Evolutionary conservation across 2,329 filamentous ascomycete species (phyloP).

Genomic region (Alternaria alternata): DNA sequence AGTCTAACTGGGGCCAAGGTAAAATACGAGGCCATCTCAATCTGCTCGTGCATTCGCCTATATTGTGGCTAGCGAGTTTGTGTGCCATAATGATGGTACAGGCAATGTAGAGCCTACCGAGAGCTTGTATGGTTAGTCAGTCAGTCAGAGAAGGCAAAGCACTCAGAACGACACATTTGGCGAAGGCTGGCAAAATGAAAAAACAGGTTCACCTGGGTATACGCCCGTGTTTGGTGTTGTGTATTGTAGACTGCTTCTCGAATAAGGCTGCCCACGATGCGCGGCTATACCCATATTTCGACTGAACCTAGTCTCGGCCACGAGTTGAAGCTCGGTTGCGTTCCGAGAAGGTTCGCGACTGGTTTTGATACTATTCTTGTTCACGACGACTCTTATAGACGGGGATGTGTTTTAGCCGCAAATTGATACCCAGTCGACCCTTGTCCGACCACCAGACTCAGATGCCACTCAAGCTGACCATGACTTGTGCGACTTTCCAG

Average conservation of each 20-base stretch:
- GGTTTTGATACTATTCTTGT: slow-evolving; percentile 35
- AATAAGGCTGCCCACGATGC: not conserved
- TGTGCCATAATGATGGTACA: slow-evolving; percentile 6
- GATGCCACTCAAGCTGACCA: not conserved
- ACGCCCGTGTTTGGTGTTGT: not conserved
- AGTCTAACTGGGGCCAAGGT: slow-evolving; percentile 12
- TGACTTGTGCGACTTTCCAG: not conserved
- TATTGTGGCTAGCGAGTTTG: slow-evolving; percentile 16
- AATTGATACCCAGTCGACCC: slow-evolving; percentile 28
- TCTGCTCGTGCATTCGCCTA: slow-evolving; percentile 15
- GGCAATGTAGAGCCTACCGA: not conserved
- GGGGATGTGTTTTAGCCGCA: slow-evolving; percentile 37
- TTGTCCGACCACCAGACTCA: slow-evolving; percentile 13
- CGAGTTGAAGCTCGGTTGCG: slow-evolving; percentile 6
- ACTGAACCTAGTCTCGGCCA: not conserved
- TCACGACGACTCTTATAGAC: slow-evolving; percentile 12
- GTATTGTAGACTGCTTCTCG: not conserved
- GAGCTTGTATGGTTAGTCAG: not conserved
- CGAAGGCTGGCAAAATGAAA: not conserved
- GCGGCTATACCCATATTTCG: not conserved
- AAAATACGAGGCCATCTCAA: slow-evolving; percentile 18
- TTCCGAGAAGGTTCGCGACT: slow-evolving; percentile 10
- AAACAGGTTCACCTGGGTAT: not conserved
- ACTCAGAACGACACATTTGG: not conserved
- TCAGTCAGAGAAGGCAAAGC: not conserved